Conservation (phyloP, 169 alveolate species). For the Cystoisospora suis region DNA sequence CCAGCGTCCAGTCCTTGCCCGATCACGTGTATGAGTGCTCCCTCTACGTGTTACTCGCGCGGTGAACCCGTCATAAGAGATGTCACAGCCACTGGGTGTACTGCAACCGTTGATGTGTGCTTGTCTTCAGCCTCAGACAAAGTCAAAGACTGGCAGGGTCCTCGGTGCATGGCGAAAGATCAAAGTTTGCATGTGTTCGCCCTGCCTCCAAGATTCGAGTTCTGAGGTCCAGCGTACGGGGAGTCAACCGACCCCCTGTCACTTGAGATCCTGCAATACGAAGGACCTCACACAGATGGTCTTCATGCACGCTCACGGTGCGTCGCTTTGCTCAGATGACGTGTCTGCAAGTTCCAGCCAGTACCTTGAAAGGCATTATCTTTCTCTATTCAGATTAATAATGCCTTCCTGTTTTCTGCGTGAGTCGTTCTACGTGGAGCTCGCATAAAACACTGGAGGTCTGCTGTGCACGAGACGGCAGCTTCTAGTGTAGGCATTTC, state of each 20-base stretch:
- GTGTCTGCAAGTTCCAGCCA: neutral
- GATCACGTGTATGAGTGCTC: too few relatives aligned
- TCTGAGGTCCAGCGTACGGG: neutral
- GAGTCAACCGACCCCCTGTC: too few relatives aligned
- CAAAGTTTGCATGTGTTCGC: constrained; percentile 38
- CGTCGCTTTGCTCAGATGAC: neutral
- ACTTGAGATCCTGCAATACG: too few relatives aligned
- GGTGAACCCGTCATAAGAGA: neutral
- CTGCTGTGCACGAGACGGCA: too few relatives aligned
- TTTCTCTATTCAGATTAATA: neutral
- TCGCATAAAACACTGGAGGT: too few relatives aligned
- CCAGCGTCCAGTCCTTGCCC: neutral
- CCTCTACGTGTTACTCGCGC: neutral
- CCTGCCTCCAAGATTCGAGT: constrained; percentile 10
- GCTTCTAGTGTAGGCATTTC: too few relatives aligned
- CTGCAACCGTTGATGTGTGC: neutral
- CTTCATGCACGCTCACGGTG: neutral
- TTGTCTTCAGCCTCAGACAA: constrained; percentile 30
- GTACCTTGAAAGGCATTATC: neutral
- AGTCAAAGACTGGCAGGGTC: constrained; percentile 23
- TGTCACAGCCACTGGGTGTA: neutral
- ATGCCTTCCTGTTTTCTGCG: neutral
- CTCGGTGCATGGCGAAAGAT: constrained; percentile 42
- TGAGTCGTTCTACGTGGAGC: too few relatives aligned
- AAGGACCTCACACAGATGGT: too few relatives aligned